A percentile compares a stretch with the other conserved stretches of the same genome.
phyloP scores from a whole-genome alignment of 306 rosid species.

The Betula pendula region DNA sequence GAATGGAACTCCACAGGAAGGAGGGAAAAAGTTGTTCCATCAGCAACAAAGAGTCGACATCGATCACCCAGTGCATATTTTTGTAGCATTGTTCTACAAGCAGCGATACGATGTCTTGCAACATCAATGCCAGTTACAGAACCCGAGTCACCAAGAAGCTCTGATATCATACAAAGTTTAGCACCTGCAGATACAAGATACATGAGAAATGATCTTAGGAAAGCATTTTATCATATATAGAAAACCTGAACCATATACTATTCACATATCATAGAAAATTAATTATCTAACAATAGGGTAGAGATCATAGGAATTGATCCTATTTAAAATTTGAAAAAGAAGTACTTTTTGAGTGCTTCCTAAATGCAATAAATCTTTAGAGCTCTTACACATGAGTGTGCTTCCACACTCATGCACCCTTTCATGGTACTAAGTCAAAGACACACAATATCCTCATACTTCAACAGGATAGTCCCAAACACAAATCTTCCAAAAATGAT shows the following conservation, averaged over 20 bases:
- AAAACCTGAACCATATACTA: not conserved
- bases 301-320: not conserved
- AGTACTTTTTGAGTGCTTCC: not conserved
- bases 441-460: not conserved
- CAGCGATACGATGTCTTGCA: constrained; percentile 85
- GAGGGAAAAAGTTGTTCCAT: constrained; percentile 72
- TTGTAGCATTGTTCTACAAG: constrained; percentile 85
- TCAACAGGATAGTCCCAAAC: not conserved
- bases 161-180: constrained; percentile 79
- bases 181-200: constrained; percentile 60
- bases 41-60: constrained; percentile 87
- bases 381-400: not conserved
- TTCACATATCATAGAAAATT: not conserved
- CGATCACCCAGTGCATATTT: constrained; percentile 67
- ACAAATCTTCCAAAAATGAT: not conserved
- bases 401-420: not conserved
- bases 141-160: constrained; percentile 77
- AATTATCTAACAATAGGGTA: not conserved
- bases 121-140: constrained; percentile 88
- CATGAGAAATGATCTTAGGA: not conserved
- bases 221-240: not conserved
- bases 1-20: constrained; percentile 42
- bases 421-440: not conserved
- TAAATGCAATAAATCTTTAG: not conserved
- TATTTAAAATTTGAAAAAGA: not conserved